phyloP scores from a whole-genome alignment of 169 alveolate genomes.

The Cystoisospora suis region DNA sequence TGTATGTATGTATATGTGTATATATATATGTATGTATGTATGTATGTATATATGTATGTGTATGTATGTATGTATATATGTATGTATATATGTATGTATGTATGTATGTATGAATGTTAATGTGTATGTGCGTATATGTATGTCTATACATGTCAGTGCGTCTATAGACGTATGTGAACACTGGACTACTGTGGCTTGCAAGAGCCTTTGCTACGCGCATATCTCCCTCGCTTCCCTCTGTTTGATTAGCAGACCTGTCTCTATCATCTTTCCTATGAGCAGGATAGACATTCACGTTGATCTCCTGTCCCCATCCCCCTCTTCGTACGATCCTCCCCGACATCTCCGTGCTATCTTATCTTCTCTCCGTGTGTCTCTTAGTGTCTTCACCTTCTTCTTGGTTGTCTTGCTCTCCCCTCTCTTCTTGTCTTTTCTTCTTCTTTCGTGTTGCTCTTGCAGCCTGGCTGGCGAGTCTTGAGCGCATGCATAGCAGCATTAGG shows the following conservation, averaged over 20 bases:
- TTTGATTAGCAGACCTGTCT: neutral
- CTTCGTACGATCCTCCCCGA: no score
- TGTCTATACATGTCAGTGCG: neutral
- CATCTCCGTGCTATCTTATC: neutral
- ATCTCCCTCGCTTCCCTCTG: neutral
- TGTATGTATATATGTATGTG: neutral
- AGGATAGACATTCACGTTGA: no score
- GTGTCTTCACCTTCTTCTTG: neutral
- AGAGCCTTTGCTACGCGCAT: no score
- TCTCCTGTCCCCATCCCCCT: no score
- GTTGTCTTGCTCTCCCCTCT: neutral
- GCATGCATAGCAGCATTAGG: slow-evolving; percentile 15
- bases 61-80: neutral
- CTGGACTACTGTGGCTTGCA: no score
- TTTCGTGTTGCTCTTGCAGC: neutral
- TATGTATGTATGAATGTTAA: neutral
- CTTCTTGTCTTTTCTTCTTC: neutral
- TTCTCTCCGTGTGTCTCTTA: neutral
- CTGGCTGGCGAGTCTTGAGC: neutral
- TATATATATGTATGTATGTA: neutral
- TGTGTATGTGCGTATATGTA: neutral
- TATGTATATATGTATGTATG: neutral
- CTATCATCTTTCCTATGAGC: no score
- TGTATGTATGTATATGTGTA: neutral
- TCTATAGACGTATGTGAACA: neutral